Evolutionary conservation across 2,329 filamentous ascomycete genomes (phyloP), one percentile per base, ranked within the genome.

Genomic region (Coniella vitis): DNA sequence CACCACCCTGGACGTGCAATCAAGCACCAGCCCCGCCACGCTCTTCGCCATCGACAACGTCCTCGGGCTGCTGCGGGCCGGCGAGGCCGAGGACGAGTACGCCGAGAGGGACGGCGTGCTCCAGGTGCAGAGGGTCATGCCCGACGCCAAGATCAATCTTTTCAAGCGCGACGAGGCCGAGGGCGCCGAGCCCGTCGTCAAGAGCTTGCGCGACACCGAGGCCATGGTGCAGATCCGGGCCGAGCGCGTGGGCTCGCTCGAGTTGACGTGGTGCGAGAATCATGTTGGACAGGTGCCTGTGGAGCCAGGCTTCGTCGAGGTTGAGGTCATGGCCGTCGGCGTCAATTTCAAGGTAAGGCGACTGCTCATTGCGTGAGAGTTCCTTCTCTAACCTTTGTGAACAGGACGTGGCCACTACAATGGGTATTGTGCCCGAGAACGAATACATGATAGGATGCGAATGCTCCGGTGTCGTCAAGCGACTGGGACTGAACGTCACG

Each of bases 281-380:
- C 7, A 35, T n/a, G 9, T 13, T n/a, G 16, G 16, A 8, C 36
- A 13, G 25, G 10, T 16, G 38, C 54, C 1, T 17, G 39, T 57
- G 4, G 47, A 42, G 17, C n/a, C 39, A 4, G 57, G 56, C n/a
- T 45, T 53, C 4, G 48, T 70, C 14, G 63, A 70, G 32, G 54
- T 71, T 5, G 54, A 68, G 37, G 48, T 63, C 0, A 51, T 55
- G 44, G 61, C 67, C 1, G 47, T 57, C 4, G 69, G 66, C 12
- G 46, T 71, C 3, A 70, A 70, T 39, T 68, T 66, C 53, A 61
- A 60, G 20, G 68, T 41, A 2, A 25, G n/a, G 21, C 5, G 20
- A 4, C 40, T 20, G 32, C 14, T 43, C 22, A 9, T 29, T 45
- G 42, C 35, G 12, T 7, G 16, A 16, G 5, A 40, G 7, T 10